A percentile compares a stretch with the other conserved stretches of the same genome.
phyloP scores from a whole-genome alignment of 306 rosid species.

The Prunus salicina region DNA sequence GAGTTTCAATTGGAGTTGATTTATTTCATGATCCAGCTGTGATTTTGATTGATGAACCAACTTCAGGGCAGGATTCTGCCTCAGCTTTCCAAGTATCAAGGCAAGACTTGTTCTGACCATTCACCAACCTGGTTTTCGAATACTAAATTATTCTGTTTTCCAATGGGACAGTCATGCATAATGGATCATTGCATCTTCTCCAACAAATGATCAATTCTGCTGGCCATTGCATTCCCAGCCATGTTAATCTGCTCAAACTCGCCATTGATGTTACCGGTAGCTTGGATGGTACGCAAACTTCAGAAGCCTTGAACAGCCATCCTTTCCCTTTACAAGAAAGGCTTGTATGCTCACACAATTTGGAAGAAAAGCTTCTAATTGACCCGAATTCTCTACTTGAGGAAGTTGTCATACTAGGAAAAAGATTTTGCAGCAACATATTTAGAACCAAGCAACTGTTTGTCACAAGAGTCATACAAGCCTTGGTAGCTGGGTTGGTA shows the following conservation, averaged over 20 bases:
- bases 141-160: constrained; percentile 66
- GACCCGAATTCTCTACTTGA: constrained; percentile 46
- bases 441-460: constrained; percentile 84
- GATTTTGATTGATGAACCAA: constrained; percentile 87
- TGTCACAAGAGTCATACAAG: constrained; percentile 49
- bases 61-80: constrained; percentile 94
- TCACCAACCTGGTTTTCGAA: constrained; percentile 93
- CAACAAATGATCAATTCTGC: constrained; percentile 60
- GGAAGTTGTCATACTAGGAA: constrained; percentile 73
- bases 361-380: constrained; percentile 36
- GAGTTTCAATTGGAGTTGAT: constrained; percentile 94
- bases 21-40: constrained; percentile 89
- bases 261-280: constrained; percentile 68
- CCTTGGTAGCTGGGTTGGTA: constrained; percentile 43
- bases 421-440: constrained; percentile 76
- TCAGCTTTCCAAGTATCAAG: constrained; percentile 84
- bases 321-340: constrained; percentile 20
- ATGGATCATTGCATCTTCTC: constrained; percentile 69
- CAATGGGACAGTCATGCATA: constrained; percentile 68
- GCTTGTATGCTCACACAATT: constrained; percentile 17
- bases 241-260: constrained; percentile 82
- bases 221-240: constrained; percentile 60
- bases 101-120: constrained; percentile 77
- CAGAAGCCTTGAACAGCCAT: constrained; percentile 46
- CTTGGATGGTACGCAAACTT: constrained; percentile 45